A percentile compares a stretch with the other conserved stretches of the same genome.
Evolutionary conservation across 495 filamentous ascomycete genomes (phyloP).

Genomic region (Trichoderma virens): DNA sequence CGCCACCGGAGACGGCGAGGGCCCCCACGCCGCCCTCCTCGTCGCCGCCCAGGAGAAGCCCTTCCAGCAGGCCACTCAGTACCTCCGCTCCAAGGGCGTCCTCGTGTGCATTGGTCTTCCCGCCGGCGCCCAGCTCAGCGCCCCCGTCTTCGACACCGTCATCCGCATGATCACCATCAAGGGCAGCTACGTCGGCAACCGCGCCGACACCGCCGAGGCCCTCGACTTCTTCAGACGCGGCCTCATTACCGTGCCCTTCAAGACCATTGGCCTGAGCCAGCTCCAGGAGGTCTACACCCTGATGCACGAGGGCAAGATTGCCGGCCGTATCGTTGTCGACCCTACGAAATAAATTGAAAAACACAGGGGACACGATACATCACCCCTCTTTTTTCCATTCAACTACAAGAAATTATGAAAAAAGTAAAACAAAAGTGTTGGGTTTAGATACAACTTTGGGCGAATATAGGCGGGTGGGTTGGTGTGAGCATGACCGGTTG

Average conservation of each 20-base stretch:
- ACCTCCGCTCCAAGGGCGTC: slow-evolving; percentile 69
- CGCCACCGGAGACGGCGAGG: slow-evolving; percentile 66
- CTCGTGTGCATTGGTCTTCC: slow-evolving; percentile 85
- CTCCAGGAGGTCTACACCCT: slow-evolving; percentile 68
- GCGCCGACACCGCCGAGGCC: slow-evolving; percentile 75
- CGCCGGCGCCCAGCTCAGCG: slow-evolving; percentile 65
- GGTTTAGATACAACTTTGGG: background rate
- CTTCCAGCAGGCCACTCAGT: slow-evolving; percentile 83
- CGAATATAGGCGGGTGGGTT: background rate
- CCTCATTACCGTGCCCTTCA: slow-evolving; percentile 78
- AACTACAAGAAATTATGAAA: background rate
- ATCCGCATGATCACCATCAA: slow-evolving; percentile 84
- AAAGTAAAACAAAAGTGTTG: background rate
- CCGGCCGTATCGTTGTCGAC: slow-evolving; percentile 83
- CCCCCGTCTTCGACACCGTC: slow-evolving; percentile 80
- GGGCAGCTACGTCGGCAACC: slow-evolving; percentile 87
- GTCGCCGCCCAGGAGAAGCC: slow-evolving; percentile 82
- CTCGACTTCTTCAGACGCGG: slow-evolving; percentile 81
- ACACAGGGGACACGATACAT: no score
- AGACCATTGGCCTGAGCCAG: slow-evolving; percentile 69
- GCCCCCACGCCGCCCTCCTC: slow-evolving; percentile 81
- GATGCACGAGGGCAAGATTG: slow-evolving; percentile 72
- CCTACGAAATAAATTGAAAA: slow-evolving; percentile 34
- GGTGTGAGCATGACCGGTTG: background rate
- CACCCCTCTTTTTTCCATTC: no score